Conservation (phyloP, 306 rosid genomes). For the Lagenaria siceraria region DNA sequence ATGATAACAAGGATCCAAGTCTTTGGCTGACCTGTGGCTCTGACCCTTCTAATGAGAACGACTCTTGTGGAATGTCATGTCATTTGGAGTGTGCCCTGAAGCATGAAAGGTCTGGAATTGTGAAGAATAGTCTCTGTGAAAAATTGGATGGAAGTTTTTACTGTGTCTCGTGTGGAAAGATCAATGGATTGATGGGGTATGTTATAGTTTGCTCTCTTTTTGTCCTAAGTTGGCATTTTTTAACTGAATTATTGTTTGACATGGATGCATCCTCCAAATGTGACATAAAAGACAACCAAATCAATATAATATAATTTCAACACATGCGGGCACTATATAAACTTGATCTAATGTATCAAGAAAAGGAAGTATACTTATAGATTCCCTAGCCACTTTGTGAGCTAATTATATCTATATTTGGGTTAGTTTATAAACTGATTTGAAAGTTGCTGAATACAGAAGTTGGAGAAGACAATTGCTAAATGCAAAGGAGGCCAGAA, state of each 20-base stretch:
- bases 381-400: neutral
- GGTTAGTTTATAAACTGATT: neutral
- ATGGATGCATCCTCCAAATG: neutral
- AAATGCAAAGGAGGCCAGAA: constrained; percentile 81
- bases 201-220: neutral
- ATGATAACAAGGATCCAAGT: constrained; percentile 96
- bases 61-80: constrained; percentile 76
- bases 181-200: constrained; percentile 73
- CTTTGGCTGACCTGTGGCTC: constrained; percentile 74
- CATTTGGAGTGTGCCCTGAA: constrained; percentile 89
- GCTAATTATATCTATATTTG: neutral
- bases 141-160: constrained; percentile 67
- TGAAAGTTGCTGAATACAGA: constrained; percentile 31
- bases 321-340: neutral
- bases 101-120: constrained; percentile 47
- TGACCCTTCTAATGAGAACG: constrained; percentile 32
- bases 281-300: neutral
- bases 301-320: neutral
- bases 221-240: neutral
- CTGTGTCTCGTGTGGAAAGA: constrained; percentile 70
- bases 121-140: constrained; percentile 29
- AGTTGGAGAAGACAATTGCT: constrained; percentile 76
- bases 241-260: neutral
- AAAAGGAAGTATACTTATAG: neutral
- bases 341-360: neutral